Base-by-base conservation (phyloP, 352 stramenopile species). In the Pilasporangium apinafurcum region DNA sequence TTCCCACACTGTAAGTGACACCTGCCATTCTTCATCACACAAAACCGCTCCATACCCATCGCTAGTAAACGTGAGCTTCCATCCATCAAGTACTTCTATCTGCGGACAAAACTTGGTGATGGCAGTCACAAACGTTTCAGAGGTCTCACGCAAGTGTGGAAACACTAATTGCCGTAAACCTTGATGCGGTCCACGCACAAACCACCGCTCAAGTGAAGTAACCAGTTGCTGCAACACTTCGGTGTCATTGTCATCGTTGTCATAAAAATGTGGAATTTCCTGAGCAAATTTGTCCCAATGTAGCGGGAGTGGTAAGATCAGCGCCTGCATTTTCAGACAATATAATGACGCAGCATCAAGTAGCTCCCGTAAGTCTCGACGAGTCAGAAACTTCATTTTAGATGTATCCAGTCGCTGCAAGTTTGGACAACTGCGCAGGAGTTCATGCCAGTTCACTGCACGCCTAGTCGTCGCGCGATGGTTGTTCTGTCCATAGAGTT, bases 51-150 rank as follows among this genome's bases (percentile, higher is more conserved):
- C 63, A 59, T 58, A 78, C 4, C 60, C 65, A 38, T 82, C 65
- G 31, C 59, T 60, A 33, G 71, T 51, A 21, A 77, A 79, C 22
- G 65, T 72, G 37, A 82, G 60, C 35, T 76, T 76, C 65, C 66
- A 82, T 18, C 63, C 66, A 27, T 83, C 69, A 8, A 83, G 44
- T 22, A 75, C 53, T 41, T 83, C 63, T n/a, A 83, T 60, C 9
- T 69, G 57, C 9, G 69, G 69, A 27, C 59, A 72, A 30, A 70
- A 72, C 41, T 54, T 48, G 21, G 53, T 56, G 25, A 83, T 48
- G 8, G 62, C 56, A 16, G 48, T 48, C 22, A 80, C 29, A n/a
- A 75, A 78, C 21, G 61, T 44, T 32, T 73, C 55, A 5, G 65
- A 73, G 10, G 61, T 55, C 32, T 56, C 46, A 32, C 62, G 45